Base-by-base conservation (phyloP, 148 eudicot genomes). In the Cornus controversa region DNA sequence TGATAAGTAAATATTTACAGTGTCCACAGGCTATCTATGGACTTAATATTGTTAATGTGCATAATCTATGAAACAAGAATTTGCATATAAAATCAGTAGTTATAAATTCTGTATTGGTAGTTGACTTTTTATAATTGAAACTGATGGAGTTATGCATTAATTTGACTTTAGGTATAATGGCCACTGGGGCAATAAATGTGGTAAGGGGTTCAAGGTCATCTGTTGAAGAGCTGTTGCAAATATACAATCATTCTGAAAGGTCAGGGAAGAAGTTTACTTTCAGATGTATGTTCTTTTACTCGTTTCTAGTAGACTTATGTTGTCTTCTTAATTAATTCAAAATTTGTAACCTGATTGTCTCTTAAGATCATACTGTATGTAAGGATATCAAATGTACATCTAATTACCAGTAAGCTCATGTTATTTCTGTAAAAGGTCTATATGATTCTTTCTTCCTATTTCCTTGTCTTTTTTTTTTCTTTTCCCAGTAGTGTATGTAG, bases 131-230 rank as follows among this genome's bases (percentile, higher is more conserved):
- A 6, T 60, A 6, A 20, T 60, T 22, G 64, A 60, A 60, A n/a
- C 64, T 60, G 8, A 60, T 60, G 10, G 64, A 23, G 26, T 23
- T 28, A 31, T 79, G 13, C 18, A 78, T 74, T 20, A 8, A 50
- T 70, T 66, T 84, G 81, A 29, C 25, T 76, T 50, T 87, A 96
- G 99, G 94, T 79, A 86, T 90, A 69, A 93, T 96, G 99, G 92
- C 99, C 67, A 91, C 90, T 83, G 99, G 99, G 80, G 99, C 97
- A 82, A 80, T 96, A 78, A 92, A 93, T 85, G 99, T 96, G 66
- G 98, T 96, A 28, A 89, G 99, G 82, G 99, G 99, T 29, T 91
- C 98, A 64, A 88, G 97, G 83, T 96, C 99, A 84, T 91, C 99
- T 18, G 88, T 80, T 69, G 92, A 90, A 84, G 99, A 96, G 87